Percentiles rank a stretch among this genome's conserved stretches.
These are phyloP conservation scores for Solanum appendiculatum DNA, from an alignment of 257 asterid genomes.

Conservation along the genomic window DNA sequence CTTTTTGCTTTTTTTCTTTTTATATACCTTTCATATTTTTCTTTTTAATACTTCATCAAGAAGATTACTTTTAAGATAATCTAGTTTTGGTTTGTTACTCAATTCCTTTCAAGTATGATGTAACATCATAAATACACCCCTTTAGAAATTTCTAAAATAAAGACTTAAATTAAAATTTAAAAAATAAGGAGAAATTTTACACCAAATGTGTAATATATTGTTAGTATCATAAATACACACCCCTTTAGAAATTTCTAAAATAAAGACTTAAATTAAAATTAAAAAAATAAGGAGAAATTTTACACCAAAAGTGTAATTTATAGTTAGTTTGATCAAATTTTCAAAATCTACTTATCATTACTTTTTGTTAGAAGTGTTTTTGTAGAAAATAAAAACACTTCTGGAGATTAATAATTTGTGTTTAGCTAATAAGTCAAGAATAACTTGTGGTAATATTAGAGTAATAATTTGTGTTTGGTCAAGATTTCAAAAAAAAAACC, in stretches of 20 bases:
- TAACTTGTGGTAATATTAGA: neutral
- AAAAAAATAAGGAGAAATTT: neutral
- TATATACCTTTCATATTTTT: neutral
- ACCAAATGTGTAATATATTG: no score
- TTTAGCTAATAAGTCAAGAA: neutral
- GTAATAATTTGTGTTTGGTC: neutral
- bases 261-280: neutral
- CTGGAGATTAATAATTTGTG: neutral
- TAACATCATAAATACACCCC: neutral
- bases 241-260: neutral
- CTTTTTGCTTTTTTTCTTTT: neutral
- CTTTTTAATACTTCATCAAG: neutral
- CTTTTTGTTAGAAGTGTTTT: neutral
- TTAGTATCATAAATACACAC: neutral
- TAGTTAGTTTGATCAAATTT: neutral
- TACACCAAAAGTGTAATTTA: neutral
- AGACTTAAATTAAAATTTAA: neutral
- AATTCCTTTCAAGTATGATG: neutral
- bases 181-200: no score
- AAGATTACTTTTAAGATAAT: neutral
- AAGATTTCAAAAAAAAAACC: neutral
- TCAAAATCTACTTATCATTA: neutral
- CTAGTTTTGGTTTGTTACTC: neutral
- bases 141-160: neutral
- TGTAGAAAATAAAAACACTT: neutral